Evolutionary conservation across 768 basidiomycete species (phyloP).

Genomic region (Hortiboletus campestris): DNA sequence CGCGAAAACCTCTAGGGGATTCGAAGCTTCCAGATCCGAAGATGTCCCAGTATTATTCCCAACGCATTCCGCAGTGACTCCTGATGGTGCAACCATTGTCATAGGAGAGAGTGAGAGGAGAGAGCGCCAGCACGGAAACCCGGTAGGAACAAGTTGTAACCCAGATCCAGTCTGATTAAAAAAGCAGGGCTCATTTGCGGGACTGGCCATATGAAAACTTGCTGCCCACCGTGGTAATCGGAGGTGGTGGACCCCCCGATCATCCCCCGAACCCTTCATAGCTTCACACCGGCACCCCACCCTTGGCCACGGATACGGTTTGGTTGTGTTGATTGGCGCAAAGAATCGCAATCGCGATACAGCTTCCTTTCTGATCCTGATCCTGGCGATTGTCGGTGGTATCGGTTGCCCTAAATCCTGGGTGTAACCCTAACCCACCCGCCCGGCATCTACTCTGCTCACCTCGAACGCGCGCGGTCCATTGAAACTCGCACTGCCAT

Average conservation of each 20-base stretch:
- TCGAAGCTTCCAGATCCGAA: conserved; percentile 13
- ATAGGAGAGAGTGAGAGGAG: background rate
- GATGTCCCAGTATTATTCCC: conserved; percentile 2
- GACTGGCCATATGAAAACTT: conserved; percentile 22
- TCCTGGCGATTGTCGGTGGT: conserved; percentile 28
- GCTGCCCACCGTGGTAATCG: conserved; percentile 24
- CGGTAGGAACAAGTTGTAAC: conserved; percentile 11
- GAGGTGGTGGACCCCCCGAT: conserved; percentile 10
- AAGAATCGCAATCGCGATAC: conserved; percentile 9
- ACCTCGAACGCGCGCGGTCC: background rate
- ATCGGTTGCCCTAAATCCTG: conserved; percentile 22
- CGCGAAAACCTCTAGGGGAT: conserved; percentile 12
- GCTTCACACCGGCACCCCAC: background rate
- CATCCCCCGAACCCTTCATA: conserved; percentile 1
- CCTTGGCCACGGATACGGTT: background rate
- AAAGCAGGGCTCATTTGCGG: conserved; percentile 4
- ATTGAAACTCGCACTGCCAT: conserved; percentile 1
- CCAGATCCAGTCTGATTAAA: conserved; percentile 22
- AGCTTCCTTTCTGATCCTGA: conserved; percentile 28
- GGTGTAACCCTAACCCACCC: conserved; percentile 15
- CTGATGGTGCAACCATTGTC: background rate
- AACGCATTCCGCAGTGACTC: background rate
- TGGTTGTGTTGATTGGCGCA: conserved; percentile 21
- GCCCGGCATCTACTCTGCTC: background rate
- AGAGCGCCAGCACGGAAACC: conserved; percentile 2